A percentile compares a stretch with the other conserved stretches of the same genome.
Evolutionary conservation across 257 asterid genomes (phyloP).

Genomic region (Fraxinus excelsior): DNA sequence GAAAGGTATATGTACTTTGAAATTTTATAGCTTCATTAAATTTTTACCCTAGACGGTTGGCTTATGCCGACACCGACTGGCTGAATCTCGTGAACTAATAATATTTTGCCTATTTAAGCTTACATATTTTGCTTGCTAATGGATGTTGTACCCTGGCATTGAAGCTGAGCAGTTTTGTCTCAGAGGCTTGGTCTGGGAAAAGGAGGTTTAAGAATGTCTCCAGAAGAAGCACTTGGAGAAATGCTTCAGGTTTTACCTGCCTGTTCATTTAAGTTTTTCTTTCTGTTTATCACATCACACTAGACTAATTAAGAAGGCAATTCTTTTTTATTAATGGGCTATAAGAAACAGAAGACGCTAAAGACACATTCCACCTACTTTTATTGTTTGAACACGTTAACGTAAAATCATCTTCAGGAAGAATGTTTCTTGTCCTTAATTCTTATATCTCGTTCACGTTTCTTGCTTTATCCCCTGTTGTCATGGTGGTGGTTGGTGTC

Average conservation of each 20-base stretch:
- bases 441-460: not conserved
- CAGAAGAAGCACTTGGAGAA: constrained; percentile 82
- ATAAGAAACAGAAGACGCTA: not conserved
- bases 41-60: not conserved
- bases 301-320: not conserved
- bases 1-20: constrained; percentile 54
- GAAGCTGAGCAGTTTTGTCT: constrained; percentile 71
- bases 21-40: not conserved
- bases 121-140: constrained; percentile 19
- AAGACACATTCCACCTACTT: not conserved
- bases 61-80: constrained; percentile 1
- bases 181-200: constrained; percentile 98
- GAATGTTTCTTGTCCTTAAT: not conserved
- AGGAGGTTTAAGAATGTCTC: constrained; percentile 94
- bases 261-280: constrained; percentile 7
- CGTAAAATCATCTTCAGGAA: not conserved
- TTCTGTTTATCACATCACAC: not conserved
- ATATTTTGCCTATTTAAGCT: not conserved
- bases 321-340: not conserved
- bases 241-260: constrained; percentile 69
- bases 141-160: constrained; percentile 22
- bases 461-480: not conserved
- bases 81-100: not conserved
- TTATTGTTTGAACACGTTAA: not conserved
- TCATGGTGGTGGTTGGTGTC: not conserved